These are phyloP conservation scores for Neonectria magnoliae DNA, from an alignment of 2,329 filamentous ascomycete genomes.

Conservation along the genomic window DNA sequence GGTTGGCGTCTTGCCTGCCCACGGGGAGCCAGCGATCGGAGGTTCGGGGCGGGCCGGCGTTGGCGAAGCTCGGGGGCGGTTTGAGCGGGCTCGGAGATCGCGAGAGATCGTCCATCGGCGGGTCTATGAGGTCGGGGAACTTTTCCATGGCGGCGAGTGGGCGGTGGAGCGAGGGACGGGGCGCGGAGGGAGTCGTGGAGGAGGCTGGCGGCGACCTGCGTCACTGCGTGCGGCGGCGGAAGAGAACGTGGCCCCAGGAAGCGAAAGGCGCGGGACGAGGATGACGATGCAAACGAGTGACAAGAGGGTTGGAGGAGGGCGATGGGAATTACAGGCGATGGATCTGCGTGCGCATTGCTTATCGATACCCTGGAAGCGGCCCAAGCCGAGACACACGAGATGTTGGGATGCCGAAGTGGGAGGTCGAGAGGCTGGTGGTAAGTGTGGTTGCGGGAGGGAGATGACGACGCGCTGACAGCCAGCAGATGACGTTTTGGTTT, in stretches of 20 bases:
- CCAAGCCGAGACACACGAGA: slow-evolving; percentile 23
- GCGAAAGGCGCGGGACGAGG: background rate
- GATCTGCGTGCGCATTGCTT: slow-evolving; percentile 33
- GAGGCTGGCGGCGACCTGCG: slow-evolving; percentile 13
- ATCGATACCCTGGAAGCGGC: slow-evolving; percentile 26
- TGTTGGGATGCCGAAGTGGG: background rate
- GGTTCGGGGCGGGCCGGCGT: slow-evolving; percentile 42
- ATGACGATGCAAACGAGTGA: slow-evolving; percentile 31
- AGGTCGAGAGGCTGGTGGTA: background rate
- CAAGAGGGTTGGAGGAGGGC: slow-evolving; percentile 6
- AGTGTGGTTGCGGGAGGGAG: slow-evolving; percentile 4
- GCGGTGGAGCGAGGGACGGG: background rate
- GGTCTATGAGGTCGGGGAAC: slow-evolving; percentile 66
- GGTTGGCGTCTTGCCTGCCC: slow-evolving; percentile 39
- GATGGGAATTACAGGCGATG: slow-evolving; percentile 15
- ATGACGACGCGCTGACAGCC: slow-evolving; percentile 1
- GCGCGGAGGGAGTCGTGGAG: background rate
- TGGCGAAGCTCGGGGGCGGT: slow-evolving; percentile 41
- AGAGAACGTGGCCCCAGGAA: slow-evolving; percentile 13
- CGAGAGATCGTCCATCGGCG: slow-evolving; percentile 42
- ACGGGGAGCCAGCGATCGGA: slow-evolving; percentile 44
- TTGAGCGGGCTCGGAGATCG: slow-evolving; percentile 43
- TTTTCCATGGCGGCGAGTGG: slow-evolving; percentile 57
- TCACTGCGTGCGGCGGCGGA: background rate
- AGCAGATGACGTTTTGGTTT: background rate